Percentiles rank a stretch among this genome's conserved stretches.
Evolutionary conservation across 106 monocot species (phyloP).

Genomic region (Amphibolis antarctica): DNA sequence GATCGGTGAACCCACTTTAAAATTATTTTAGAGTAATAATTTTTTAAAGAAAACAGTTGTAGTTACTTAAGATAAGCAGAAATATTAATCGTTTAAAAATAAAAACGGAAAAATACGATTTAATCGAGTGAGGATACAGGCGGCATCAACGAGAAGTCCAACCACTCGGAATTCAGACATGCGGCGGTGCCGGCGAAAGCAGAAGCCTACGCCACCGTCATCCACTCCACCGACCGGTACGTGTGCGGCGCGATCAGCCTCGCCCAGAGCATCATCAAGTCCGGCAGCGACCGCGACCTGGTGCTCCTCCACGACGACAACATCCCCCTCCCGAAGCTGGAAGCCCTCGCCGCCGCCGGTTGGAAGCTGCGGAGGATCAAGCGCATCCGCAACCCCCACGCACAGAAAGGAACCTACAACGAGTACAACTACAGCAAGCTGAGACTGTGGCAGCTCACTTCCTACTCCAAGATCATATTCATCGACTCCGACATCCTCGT

Average conservation of each 20-base stretch:
- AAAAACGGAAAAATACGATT: no score
- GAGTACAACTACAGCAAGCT: conserved; percentile 96
- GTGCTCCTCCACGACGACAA: conserved; percentile 86
- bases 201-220: conserved; percentile 76
- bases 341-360: conserved; percentile 46
- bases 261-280: conserved; percentile 57
- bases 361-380: conserved; percentile 55
- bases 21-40: no score
- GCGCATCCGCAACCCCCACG: conserved; percentile 79
- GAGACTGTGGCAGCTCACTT: conserved; percentile 64
- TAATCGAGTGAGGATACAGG: not conserved
- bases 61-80: no score
- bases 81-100: no score
- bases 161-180: conserved; percentile 11
- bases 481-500: conserved; percentile 72
- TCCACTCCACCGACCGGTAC: conserved; percentile 70
- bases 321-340: conserved; percentile 35
- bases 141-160: conserved; percentile 16
- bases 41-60: no score
- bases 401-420: conserved; percentile 51
- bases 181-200: not conserved
- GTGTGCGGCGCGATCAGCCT: conserved; percentile 73
- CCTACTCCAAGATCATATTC: conserved; percentile 63
- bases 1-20: no score
- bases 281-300: conserved; percentile 52